These are phyloP conservation scores for Cucurbita moschata DNA, from an alignment of 306 rosid species.

Conservation along the genomic window DNA sequence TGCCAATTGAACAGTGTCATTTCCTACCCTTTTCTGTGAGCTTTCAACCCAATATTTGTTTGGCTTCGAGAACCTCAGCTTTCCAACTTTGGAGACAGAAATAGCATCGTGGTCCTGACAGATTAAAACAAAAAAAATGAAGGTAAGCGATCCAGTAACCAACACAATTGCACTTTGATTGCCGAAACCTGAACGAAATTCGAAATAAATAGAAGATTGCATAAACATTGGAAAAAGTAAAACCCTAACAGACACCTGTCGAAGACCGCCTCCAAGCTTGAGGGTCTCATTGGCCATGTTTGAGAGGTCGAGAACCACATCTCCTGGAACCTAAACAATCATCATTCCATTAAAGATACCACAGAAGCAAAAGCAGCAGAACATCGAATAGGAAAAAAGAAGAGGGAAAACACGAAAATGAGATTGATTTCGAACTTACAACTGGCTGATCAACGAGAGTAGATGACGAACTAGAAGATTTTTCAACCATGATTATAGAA, in stretches of 20 bases:
- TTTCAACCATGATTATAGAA: slow-evolving; percentile 22
- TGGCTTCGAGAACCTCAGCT: slow-evolving; percentile 57
- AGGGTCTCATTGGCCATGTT: slow-evolving; percentile 67
- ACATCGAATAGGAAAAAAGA: neutral
- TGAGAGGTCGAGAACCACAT: slow-evolving; percentile 71
- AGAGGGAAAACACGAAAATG: neutral
- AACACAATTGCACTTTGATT: neutral
- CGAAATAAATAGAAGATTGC: neutral
- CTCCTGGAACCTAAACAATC: slow-evolving; percentile 62
- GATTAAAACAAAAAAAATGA: neutral
- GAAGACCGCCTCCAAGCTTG: slow-evolving; percentile 84
- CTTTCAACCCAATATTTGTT: slow-evolving; percentile 89
- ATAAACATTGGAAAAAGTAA: neutral
- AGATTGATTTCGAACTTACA: slow-evolving; percentile 21
- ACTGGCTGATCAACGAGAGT: slow-evolving; percentile 31
- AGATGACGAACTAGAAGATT: slow-evolving; percentile 20
- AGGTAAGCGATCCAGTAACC: neutral
- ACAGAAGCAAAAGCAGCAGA: neutral
- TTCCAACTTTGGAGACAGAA: slow-evolving; percentile 69
- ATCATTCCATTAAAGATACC: neutral
- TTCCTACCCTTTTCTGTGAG: slow-evolving; percentile 77
- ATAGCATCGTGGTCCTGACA: slow-evolving; percentile 61
- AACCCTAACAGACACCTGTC: slow-evolving; percentile 37
- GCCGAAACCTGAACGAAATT: neutral
- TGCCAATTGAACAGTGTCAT: neutral